Evolutionary conservation across 768 basidiomycete genomes (phyloP), one percentile per base, ranked within the genome.

Genomic region (Panaeolus papilionaceus): DNA sequence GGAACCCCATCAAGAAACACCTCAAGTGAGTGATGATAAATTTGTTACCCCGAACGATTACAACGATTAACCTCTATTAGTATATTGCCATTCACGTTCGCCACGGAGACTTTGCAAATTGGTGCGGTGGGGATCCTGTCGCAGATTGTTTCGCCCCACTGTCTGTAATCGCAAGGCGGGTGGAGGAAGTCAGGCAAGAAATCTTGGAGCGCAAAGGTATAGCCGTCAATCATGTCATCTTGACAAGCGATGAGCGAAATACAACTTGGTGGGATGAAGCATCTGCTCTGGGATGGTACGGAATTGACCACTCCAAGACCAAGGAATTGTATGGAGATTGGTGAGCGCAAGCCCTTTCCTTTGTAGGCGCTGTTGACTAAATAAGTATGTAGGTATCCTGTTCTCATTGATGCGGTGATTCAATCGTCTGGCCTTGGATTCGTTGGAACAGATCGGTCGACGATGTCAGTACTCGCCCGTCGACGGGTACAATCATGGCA

Each of bases 381-480:
- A 38, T 9, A 62, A 64, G 62, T 61, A 20, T 45, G 23, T 70
- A 91, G 91, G 90, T 89, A 91, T 75, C 89, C 91, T 12, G 78
- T 90, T n/a, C 77, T 93, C 62, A 83, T 93, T 63, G 92, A 93
- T 72, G 89, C 90, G 3, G 88, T 86, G 9, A 85, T 92, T 66
- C 92, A 93, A 72, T 89, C 90, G 0, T 79, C 78, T 44, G 91
- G 88, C 23, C 74, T 81, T 11, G 92, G 91, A 1, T 89, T 93
- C 72, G 86, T 94, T 14, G 92, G 91, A 9, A 92, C 91, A 1
- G 85, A 90, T 69, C 72, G 81, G 47, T 92, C 91, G 39, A 93
- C 92, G 4, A 92, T 92, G 86, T 88, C 89, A 2, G 79, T 86
- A 54, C 70, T 93, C 38, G 89, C 91, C 6, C 82, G 82, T 20